These are phyloP conservation scores for Dittrichia graveolens DNA, from an alignment of 129 eudicot genomes.

Conservation along the genomic window DNA sequence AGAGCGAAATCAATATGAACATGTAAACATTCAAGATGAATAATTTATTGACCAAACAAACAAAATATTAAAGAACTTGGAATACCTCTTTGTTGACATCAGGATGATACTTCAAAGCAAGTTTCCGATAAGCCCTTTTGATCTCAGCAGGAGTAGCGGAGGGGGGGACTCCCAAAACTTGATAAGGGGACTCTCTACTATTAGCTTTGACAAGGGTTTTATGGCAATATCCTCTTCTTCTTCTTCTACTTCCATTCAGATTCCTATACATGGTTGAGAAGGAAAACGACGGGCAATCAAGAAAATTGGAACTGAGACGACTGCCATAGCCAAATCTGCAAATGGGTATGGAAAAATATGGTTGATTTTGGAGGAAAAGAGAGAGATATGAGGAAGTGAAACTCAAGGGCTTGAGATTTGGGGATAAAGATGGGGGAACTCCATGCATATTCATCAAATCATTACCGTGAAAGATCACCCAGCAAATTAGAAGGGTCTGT, in stretches of 20 bases:
- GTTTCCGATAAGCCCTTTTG: slow-evolving; percentile 89
- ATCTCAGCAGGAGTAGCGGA: slow-evolving; percentile 78
- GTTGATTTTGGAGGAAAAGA: slow-evolving; percentile 27
- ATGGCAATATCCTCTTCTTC: slow-evolving; percentile 28
- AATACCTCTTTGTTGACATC: slow-evolving; percentile 95
- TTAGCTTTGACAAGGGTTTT: slow-evolving; percentile 53
- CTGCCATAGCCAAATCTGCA: slow-evolving; percentile 46
- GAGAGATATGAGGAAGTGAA: slow-evolving; percentile 26
- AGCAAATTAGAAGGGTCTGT: slow-evolving; percentile 10
- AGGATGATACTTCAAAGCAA: slow-evolving; percentile 95
- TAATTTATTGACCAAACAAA: not conserved
- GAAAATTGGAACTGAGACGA: slow-evolving; percentile 18
- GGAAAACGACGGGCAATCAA: slow-evolving; percentile 9
- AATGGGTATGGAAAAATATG: slow-evolving; percentile 43
- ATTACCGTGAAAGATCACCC: slow-evolving; percentile 21
- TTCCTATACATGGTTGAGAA: slow-evolving; percentile 34
- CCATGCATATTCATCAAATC: slow-evolving; percentile 56
- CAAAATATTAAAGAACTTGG: not conserved
- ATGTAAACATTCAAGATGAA: not conserved
- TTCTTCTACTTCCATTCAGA: slow-evolving; percentile 25
- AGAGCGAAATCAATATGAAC: not conserved
- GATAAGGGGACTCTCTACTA: slow-evolving; percentile 75
- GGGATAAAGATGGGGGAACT: slow-evolving; percentile 39
- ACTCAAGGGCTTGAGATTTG: slow-evolving; percentile 31
- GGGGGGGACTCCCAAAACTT: slow-evolving; percentile 88